Conservation (phyloP, 495 filamentous ascomycete genomes). For the Pyrenopolyporus hunteri region DNA sequence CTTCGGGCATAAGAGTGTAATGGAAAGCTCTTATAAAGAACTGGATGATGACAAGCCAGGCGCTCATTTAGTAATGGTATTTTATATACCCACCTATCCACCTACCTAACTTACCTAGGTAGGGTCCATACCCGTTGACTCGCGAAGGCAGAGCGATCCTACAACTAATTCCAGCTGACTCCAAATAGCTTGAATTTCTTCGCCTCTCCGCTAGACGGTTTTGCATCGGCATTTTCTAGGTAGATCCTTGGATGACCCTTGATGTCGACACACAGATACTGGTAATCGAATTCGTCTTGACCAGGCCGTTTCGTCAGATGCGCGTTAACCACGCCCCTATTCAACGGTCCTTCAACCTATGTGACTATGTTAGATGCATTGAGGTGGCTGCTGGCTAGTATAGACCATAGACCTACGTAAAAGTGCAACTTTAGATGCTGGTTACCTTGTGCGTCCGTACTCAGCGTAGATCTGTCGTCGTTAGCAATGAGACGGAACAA, state of each 20-base stretch:
- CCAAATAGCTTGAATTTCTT: constrained; percentile 66
- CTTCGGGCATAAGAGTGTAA: no score
- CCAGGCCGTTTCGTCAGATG: constrained; percentile 72
- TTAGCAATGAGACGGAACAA: constrained; percentile 11
- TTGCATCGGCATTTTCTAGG: constrained; percentile 64
- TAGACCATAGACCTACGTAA: constrained; percentile 69
- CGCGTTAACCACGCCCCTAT: constrained; percentile 73
- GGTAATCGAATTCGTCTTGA: constrained; percentile 75
- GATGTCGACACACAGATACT: constrained; percentile 81
- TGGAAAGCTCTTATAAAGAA: no score
- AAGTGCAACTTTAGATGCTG: constrained; percentile 90
- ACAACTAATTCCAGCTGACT: constrained; percentile 63
- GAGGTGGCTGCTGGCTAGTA: no score
- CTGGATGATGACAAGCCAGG: no score
- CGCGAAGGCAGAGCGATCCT: neutral
- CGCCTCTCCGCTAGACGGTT: constrained; percentile 29
- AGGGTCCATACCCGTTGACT: no score
- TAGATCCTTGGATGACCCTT: constrained; percentile 63
- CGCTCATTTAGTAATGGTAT: no score
- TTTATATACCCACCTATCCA: no score
- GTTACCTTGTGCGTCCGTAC: constrained; percentile 73
- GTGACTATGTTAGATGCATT: constrained; percentile 28
- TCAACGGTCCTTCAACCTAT: constrained; percentile 82
- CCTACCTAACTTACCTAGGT: no score
- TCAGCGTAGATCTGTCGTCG: constrained; percentile 60